Conservation (phyloP, 371 early-diverging fungal species). For the Hamiltosporidium tvaerminnensis region DNA sequence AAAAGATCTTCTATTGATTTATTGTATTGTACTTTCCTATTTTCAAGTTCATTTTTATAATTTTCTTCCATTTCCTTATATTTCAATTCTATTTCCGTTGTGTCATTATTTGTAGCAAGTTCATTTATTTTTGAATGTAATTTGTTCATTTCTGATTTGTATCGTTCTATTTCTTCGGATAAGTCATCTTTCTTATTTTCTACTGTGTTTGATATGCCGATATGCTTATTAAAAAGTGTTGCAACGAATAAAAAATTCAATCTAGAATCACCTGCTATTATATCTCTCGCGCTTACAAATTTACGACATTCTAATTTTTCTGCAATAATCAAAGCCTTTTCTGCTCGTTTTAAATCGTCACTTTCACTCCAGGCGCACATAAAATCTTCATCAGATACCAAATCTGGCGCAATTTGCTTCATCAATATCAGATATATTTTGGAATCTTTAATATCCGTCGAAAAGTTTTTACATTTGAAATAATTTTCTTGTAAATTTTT, state of each 20-base stretch:
- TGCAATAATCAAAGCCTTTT: slow-evolving; percentile 62
- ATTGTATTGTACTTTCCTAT: no score
- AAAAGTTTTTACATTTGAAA: slow-evolving; percentile 59
- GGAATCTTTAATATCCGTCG: slow-evolving; percentile 63
- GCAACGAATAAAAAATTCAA: slow-evolving; percentile 82
- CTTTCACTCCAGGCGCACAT: background rate
- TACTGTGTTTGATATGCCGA: slow-evolving; percentile 56
- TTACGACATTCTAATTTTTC: slow-evolving; percentile 72
- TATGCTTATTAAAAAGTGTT: slow-evolving; percentile 74
- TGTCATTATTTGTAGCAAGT: no score
- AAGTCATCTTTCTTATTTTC: background rate
- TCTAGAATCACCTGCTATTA: slow-evolving; percentile 76
- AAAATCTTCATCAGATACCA: slow-evolving; percentile 62
- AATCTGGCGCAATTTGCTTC: slow-evolving; percentile 67
- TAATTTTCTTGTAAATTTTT: background rate
- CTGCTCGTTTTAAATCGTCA: slow-evolving; percentile 19
- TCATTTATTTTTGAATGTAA: no score
- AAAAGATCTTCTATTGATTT: no score
- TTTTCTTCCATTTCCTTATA: no score
- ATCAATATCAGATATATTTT: slow-evolving; percentile 76
- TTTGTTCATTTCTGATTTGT: no score
- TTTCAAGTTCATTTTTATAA: no score
- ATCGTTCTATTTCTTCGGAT: no score
- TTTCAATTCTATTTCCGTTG: no score
- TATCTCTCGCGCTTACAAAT: slow-evolving; percentile 71